These are phyloP conservation scores for Phytophthora tentaculata DNA, from an alignment of 352 stramenopile genomes.

Conservation along the genomic window DNA sequence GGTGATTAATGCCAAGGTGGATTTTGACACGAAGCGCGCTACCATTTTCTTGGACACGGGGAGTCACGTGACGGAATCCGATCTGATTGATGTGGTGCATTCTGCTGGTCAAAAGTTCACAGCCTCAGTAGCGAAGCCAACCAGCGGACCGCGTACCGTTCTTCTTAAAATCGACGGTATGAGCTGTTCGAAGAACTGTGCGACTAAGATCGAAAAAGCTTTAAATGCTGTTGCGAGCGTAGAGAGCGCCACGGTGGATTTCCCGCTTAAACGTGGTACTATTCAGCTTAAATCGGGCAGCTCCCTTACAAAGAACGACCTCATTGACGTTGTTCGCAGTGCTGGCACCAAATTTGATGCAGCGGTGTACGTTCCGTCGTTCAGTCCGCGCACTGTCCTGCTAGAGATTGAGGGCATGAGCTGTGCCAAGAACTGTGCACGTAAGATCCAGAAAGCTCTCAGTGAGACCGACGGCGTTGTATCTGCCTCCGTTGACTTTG, in stretches of 20 bases:
- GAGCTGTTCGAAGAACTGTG: conserved; percentile 85
- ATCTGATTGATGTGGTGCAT: conserved; percentile 72
- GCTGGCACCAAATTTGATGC: conserved; percentile 72
- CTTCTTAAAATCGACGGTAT: conserved; percentile 73
- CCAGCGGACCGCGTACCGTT: conserved; percentile 52
- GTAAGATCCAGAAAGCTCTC: conserved; percentile 76
- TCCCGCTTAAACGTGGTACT: conserved; percentile 62
- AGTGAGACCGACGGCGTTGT: conserved; percentile 63
- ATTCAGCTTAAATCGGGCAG: conserved; percentile 64
- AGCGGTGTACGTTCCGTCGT: conserved; percentile 43
- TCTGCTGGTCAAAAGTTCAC: conserved; percentile 68
- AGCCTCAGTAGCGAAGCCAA: conserved; percentile 52
- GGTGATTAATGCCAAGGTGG: conserved; percentile 82
- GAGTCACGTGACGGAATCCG: conserved; percentile 64
- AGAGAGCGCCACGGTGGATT: conserved; percentile 70
- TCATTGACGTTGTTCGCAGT: conserved; percentile 61
- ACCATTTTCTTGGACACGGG: conserved; percentile 79
- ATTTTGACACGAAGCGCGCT: conserved; percentile 77
- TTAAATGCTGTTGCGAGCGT: conserved; percentile 59
- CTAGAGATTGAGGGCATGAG: conserved; percentile 75
- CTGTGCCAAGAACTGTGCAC: conserved; percentile 67
- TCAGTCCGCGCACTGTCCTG: conserved; percentile 45
- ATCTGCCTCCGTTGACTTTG: conserved; percentile 76
- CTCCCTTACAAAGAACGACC: conserved; percentile 51
- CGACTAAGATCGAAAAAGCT: conserved; percentile 70